Evolutionary conservation across 2,329 filamentous ascomycete species (phyloP), one percentile per base, ranked within the genome.

Genomic region (Pseudogymnoascus verrucosus): DNA sequence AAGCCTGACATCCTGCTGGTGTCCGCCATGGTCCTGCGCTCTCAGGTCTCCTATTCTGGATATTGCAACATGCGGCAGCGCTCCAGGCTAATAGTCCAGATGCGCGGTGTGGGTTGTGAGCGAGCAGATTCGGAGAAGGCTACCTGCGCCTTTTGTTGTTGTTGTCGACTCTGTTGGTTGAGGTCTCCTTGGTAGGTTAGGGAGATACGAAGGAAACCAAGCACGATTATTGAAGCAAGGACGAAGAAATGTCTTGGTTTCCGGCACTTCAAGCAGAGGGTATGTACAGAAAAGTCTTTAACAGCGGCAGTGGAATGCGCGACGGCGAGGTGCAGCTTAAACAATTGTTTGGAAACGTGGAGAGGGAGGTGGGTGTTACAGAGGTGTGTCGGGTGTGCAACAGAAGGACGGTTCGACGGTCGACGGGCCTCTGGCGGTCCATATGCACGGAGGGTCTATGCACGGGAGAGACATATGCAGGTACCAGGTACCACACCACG

Each of bases 1-100:
- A 93, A 85, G 75, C 84, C 82, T 74, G 85, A 88, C 74, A 86
- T 82, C 65, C 69, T 67, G 21, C 39, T 63, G 8, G 31, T 54
- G 42, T 66, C 83, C 67, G 76, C 71, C 69, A 70, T 73, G 65
- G 65, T 65, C 39, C 31, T 61, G 26, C 19, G 42, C 19, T 47
- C 42, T 47, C 42, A 47, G 42, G 42, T 47, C 42, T 47, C 5
- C 42, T 47, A 47, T 47, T 47, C 42, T 23, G 11, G 42, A 21
- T 47, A 47, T 47, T 26, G 19, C 21, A 47, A 47, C 42, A 47
- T 47, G 42, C 42, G 42, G 19, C 5, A 26, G 42, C 42, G 42
- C 42, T 12, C 42, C 21, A 61, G 59, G 23, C 59, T 23, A 12
- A 7, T 2, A 37, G 26, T 61, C 59, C 39, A 16, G 5, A 5